phyloP scores from a whole-genome alignment of 768 basidiomycete genomes.

The Porphyrellus cyaneotinctus region DNA sequence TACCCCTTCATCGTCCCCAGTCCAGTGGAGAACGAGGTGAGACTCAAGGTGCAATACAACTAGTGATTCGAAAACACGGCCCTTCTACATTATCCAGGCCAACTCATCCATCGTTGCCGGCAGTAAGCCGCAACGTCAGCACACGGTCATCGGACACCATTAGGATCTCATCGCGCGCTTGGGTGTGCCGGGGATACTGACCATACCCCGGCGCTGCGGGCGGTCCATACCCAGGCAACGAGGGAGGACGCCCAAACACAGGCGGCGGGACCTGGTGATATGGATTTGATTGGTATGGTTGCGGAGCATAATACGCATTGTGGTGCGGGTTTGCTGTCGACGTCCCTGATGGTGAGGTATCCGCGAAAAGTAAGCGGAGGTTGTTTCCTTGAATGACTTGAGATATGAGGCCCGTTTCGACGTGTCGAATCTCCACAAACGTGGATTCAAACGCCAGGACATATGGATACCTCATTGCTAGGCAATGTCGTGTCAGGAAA shows the following conservation, averaged over 20 bases:
- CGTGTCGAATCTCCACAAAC: conserved; percentile 95
- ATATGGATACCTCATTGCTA: conserved; percentile 94
- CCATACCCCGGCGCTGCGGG: conserved; percentile 32
- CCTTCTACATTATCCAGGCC: background rate
- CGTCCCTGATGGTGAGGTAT: conserved; percentile 84
- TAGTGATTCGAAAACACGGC: background rate
- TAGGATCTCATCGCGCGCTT: conserved; percentile 77
- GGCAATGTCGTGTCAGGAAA: conserved; percentile 8
- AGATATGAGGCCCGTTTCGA: conserved; percentile 85
- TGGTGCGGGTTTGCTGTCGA: conserved; percentile 44
- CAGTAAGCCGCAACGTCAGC: conserved; percentile 57
- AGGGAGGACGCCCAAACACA: conserved; percentile 24
- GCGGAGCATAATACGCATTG: conserved; percentile 33
- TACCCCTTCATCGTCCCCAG: conserved; percentile 7
- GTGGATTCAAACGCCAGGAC: conserved; percentile 95
- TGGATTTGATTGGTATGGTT: conserved; percentile 28
- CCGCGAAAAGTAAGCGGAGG: conserved; percentile 86
- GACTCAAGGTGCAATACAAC: conserved; percentile 10
- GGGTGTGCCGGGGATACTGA: conserved; percentile 42
- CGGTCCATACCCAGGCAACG: conserved; percentile 26
- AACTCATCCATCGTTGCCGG: conserved; percentile 18
- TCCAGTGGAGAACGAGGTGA: conserved; percentile 11
- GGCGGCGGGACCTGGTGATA: conserved; percentile 31
- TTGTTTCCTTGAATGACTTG: conserved; percentile 96
- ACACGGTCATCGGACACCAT: conserved; percentile 89